Conservation (phyloP, 2,329 filamentous ascomycete species). For the Aspergillus flavus region DNA sequence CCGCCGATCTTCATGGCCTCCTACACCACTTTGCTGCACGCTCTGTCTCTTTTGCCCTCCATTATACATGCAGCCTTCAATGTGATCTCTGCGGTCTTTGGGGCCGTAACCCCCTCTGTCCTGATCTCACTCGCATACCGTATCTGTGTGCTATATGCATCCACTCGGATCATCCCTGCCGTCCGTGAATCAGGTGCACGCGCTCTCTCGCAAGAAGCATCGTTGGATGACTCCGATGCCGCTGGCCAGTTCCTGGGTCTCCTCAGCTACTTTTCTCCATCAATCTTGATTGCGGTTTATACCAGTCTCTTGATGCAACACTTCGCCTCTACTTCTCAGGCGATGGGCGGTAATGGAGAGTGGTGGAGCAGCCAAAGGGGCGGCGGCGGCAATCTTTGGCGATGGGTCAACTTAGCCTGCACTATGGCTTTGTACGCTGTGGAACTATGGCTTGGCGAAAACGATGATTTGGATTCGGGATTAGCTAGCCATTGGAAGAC, state of each 20-base stretch:
- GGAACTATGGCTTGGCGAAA: constrained; percentile 81
- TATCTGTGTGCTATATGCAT: constrained; percentile 91
- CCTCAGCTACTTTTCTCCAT: constrained; percentile 91
- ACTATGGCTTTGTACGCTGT: constrained; percentile 90
- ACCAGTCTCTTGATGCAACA: constrained; percentile 95
- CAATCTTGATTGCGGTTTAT: constrained; percentile 92
- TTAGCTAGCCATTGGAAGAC: constrained; percentile 88
- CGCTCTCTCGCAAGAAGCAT: constrained; percentile 80
- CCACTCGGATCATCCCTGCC: constrained; percentile 92
- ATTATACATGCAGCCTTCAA: constrained; percentile 82
- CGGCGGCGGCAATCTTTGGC: constrained; percentile 83
- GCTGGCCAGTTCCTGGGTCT: constrained; percentile 79
- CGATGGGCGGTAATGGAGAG: constrained; percentile 63
- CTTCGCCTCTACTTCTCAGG: constrained; percentile 71
- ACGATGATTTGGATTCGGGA: constrained; percentile 69
- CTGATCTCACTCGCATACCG: constrained; percentile 94
- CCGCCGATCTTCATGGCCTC: constrained; percentile 98
- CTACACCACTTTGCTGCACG: constrained; percentile 86
- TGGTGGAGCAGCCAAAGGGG: constrained; percentile 87
- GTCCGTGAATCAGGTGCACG: constrained; percentile 83
- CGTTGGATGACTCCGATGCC: constrained; percentile 80
- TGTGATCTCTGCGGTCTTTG: constrained; percentile 87
- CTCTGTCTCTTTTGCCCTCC: constrained; percentile 78
- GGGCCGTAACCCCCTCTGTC: constrained; percentile 93
- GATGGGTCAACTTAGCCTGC: constrained; percentile 88